Base-by-base conservation (phyloP, 768 basidiomycete genomes). In the Peribolospora baueri region DNA sequence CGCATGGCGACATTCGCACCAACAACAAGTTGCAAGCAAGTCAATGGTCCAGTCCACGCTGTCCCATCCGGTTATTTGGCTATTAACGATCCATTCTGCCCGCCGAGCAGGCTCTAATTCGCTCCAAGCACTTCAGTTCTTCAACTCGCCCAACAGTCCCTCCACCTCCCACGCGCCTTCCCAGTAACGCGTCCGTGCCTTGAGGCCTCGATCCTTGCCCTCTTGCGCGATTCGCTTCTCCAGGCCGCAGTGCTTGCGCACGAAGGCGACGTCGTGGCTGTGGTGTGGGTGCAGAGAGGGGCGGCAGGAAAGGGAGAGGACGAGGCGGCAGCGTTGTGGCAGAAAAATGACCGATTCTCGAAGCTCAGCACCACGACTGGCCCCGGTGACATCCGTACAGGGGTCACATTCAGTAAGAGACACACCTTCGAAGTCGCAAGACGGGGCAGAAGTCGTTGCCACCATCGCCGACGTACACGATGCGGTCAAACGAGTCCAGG, bases 81-180 rank as follows among this genome's bases (percentile, higher is more conserved):
- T 25, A 25, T 25, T 25, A 25, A 25, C 25, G 25, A 25, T 25
- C 25, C 25, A 25, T 25, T 25, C 25, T 25, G 25, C 25, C 25
- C 25, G 25, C 25, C 25, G 25, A 25, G 25, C 25, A 25, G 25
- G 25, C 25, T 25, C 25, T 25, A 25, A 25, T 25, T 25, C 25
- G 25, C 25, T 25, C 25, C 25, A 25, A 25, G 25, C 25, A 25
- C 25, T 25, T 25, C 25, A 25, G 25, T 25, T 25, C 25, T 25
- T 25, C 25, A 25, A 25, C 51, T 58, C 55, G 37, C 47, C 38
- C 41, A 86, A 82, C 48, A 76, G 73, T 67, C 91, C 85, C 66
- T 97, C 91, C 49, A 88, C 79, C 66, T 95, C 86, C 91, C 91
- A 97, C 48, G 88, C 90, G 43, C 85, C 87, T 5, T 76, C 76